These are phyloP conservation scores for Curvularia hawaiiensis DNA, from an alignment of 2,329 filamentous ascomycete genomes.

Conservation along the genomic window DNA sequence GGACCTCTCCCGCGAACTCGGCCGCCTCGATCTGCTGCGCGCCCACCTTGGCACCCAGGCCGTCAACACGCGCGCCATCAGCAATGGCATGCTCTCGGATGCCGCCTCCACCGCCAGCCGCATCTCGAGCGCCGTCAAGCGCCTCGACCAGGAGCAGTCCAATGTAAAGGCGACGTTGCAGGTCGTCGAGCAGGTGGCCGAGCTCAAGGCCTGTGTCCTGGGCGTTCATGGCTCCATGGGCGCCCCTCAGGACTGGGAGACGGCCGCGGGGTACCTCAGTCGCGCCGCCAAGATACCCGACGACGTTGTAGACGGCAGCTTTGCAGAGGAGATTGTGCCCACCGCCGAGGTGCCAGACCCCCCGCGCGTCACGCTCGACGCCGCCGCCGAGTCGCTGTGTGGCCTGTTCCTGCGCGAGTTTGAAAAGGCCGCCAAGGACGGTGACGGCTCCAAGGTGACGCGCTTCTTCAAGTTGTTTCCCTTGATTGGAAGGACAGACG, in stretches of 20 bases:
- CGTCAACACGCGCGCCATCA: constrained; percentile 79
- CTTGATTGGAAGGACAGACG: constrained; percentile 84
- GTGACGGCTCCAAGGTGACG: constrained; percentile 88
- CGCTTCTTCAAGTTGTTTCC: constrained; percentile 98
- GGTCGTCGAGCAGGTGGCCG: constrained; percentile 94
- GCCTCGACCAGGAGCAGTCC: constrained; percentile 87
- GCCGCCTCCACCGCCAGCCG: constrained; percentile 84
- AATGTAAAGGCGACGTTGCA: constrained; percentile 87
- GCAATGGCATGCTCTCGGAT: constrained; percentile 86
- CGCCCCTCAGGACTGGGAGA: constrained; percentile 98
- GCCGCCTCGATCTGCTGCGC: constrained; percentile 84
- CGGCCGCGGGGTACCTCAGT: constrained; percentile 85
- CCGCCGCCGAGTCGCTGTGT: constrained; percentile 87
- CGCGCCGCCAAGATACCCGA: constrained; percentile 81
- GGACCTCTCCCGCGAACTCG: constrained; percentile 84
- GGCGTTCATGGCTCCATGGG: constrained; percentile 97
- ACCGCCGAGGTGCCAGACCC: constrained; percentile 94
- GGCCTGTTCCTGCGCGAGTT: constrained; percentile 92
- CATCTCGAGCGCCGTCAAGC: constrained; percentile 84
- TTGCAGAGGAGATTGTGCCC: constrained; percentile 90
- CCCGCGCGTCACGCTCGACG: constrained; percentile 83
- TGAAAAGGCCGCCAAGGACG: constrained; percentile 84
- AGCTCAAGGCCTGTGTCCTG: constrained; percentile 94
- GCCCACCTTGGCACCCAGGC: constrained; percentile 87
- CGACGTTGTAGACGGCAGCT: constrained; percentile 79